Evolutionary conservation across 305 asterid genomes (phyloP), one percentile per base, ranked within the genome.

Genomic region (Fraxinus baroniana): DNA sequence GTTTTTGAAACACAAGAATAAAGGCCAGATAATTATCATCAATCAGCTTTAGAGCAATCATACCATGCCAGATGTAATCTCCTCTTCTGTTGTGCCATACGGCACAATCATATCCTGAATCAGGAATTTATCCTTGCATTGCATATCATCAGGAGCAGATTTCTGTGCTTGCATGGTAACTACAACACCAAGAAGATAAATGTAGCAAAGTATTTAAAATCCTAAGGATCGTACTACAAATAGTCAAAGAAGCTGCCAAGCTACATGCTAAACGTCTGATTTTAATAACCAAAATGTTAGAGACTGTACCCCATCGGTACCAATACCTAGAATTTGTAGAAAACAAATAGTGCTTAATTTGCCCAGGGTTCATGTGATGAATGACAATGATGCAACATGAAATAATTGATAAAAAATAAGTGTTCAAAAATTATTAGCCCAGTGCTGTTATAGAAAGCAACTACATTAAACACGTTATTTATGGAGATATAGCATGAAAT

Each of bases 111-210:
- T 90, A 87, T 94, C 85, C 90, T 95, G 98, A 85, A 95, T 85
- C 85, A 95, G 84, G 84, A 95, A 95, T 88, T 95, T 95, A 80
- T 95, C 98, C 88, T 93, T 95, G 90, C 96, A 93, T 41, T 84
- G 92, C 93, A 89, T 74, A 77, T 93, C 97, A 4, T 89, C 81
- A 39, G 95, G 92, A 86, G 86, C 87, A 0, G 92, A 79, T 85
- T 87, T 92, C 88, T 90, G 98, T 49, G 98, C 97, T 92, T 92
- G 98, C 97, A 93, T 95, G 74, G 92, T 92, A 82, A 95, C 98
- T 95, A 49, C 79, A 26, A 13, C 70, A 26, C 60, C 52, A 46
- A 46, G 22, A 76, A 12, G 13, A 1, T 76, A 18, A 44, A 37
- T 20, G 46, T 82, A 62, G 32, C 33, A 15, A 78, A 32, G 44